Evolutionary conservation across 73 alveolate species (phyloP).

Genomic region (Blepharisma stoltei): DNA sequence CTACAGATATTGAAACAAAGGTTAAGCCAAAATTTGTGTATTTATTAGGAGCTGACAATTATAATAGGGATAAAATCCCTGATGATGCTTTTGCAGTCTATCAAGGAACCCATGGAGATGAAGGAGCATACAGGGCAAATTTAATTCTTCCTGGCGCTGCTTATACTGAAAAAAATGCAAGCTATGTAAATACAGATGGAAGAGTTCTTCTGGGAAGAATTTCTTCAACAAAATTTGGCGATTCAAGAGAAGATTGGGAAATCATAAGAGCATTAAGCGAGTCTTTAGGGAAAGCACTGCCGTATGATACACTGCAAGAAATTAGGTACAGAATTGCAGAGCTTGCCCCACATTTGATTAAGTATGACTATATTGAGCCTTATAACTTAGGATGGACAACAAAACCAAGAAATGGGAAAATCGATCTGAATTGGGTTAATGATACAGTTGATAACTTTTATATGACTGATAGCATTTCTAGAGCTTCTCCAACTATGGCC

Average conservation of each 20-base stretch:
- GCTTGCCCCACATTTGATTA: slow-evolving; percentile 81
- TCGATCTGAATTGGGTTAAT: slow-evolving; percentile 36
- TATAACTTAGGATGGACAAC: slow-evolving; percentile 65
- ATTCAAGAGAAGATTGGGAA: slow-evolving; percentile 84
- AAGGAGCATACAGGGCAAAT: slow-evolving; percentile 86
- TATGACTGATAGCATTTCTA: slow-evolving; percentile 80
- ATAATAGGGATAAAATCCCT: slow-evolving; percentile 68
- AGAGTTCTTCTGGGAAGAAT: slow-evolving; percentile 68
- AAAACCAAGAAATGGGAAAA: slow-evolving; percentile 26
- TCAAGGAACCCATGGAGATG: slow-evolving; percentile 82
- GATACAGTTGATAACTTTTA: slow-evolving; percentile 55
- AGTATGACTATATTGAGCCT: slow-evolving; percentile 70
- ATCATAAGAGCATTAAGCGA: slow-evolving; percentile 83
- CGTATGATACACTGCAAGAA: slow-evolving; percentile 72
- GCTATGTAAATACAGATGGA: slow-evolving; percentile 83
- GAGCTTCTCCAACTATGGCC: slow-evolving; percentile 73
- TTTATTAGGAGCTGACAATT: slow-evolving; percentile 72
- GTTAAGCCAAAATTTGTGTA: slow-evolving; percentile 63
- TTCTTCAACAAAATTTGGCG: slow-evolving; percentile 63
- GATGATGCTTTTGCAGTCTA: slow-evolving; percentile 82
- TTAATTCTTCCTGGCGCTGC: slow-evolving; percentile 81
- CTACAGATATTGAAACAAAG: slow-evolving; percentile 32
- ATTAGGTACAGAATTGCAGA: slow-evolving; percentile 75
- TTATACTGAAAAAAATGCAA: slow-evolving; percentile 71
- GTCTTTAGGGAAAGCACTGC: slow-evolving; percentile 68